Evolutionary conservation across 2,329 filamentous ascomycete species (phyloP).

Genomic region (Penicillium rolfsii): DNA sequence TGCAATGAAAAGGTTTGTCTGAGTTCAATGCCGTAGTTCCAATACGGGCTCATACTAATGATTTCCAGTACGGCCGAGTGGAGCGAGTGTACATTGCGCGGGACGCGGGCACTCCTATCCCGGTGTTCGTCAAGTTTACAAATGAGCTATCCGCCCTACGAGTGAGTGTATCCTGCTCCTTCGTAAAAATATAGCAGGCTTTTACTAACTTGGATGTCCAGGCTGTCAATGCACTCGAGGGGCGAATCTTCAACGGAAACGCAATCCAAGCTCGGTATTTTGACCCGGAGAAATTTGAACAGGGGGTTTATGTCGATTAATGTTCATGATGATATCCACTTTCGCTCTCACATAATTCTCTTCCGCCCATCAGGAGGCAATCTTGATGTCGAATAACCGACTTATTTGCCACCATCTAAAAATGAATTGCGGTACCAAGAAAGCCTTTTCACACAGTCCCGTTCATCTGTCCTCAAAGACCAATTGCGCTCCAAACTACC

Average conservation of each 20-base stretch:
- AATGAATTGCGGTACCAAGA: neutral
- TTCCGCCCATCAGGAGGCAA: neutral
- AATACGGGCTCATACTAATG: neutral
- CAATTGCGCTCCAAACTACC: no score
- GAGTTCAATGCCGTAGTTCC: conserved; percentile 6
- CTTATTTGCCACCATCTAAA: neutral
- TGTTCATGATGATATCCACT: conserved; percentile 1
- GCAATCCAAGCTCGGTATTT: conserved; percentile 81
- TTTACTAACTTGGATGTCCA: conserved; percentile 40
- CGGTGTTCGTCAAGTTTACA: conserved; percentile 93
- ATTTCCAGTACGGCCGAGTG: conserved; percentile 72
- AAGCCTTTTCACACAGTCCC: neutral
- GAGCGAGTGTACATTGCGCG: conserved; percentile 77
- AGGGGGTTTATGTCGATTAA: conserved; percentile 57
- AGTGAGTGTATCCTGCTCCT: conserved; percentile 56
- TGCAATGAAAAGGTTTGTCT: conserved; percentile 74
- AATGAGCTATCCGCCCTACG: conserved; percentile 80
- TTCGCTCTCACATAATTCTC: neutral
- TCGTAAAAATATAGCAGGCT: neutral
- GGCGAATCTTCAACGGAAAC: conserved; percentile 86
- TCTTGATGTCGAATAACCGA: neutral
- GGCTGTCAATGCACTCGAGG: conserved; percentile 89
- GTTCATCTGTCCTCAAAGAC: neutral
- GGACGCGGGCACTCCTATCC: conserved; percentile 54
- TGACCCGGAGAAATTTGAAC: conserved; percentile 79